phyloP scores from a whole-genome alignment of 1,284 basidiomycete genomes.

The Amylostereum areolatum region DNA sequence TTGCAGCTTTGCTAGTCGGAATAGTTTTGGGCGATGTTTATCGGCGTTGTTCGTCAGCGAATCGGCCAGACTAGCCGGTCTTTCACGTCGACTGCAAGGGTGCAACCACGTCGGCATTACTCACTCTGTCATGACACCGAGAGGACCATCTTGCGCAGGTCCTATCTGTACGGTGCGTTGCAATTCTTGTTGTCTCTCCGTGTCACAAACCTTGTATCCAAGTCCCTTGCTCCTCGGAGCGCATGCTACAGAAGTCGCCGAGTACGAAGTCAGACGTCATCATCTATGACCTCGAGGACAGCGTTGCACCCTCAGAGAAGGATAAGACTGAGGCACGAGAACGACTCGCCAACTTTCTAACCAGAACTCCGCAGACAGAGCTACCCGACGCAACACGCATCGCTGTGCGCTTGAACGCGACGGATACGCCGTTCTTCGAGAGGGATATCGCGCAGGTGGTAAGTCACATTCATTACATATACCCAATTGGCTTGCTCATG shows the following conservation, averaged over 20 bases:
- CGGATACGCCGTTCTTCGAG: constrained; percentile 65
- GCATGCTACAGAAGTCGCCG: constrained; percentile 78
- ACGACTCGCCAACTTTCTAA: constrained; percentile 53
- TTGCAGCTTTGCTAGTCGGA: no score
- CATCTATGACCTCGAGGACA: constrained; percentile 86
- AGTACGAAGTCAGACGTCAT: constrained; percentile 60
- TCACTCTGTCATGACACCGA: no score
- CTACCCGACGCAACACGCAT: constrained; percentile 45
- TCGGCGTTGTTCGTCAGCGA: no score
- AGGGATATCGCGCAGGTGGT: constrained; percentile 69
- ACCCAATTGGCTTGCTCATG: no score
- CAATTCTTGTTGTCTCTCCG: not conserved
- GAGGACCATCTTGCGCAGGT: no score
- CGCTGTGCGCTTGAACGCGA: constrained; percentile 73
- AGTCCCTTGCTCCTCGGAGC: constrained; percentile 74
- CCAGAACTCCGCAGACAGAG: constrained; percentile 24
- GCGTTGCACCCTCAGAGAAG: constrained; percentile 53
- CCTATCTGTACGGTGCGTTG: not conserved
- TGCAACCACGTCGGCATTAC: no score
- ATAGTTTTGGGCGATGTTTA: no score
- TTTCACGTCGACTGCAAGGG: no score
- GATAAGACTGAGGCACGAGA: constrained; percentile 62
- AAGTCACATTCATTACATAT: constrained; percentile 16
- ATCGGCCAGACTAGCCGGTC: no score
- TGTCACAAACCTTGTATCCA: not conserved